These are phyloP conservation scores for Penicillium sp. DNA, from an alignment of 2,329 filamentous ascomycete genomes.

Conservation along the genomic window DNA sequence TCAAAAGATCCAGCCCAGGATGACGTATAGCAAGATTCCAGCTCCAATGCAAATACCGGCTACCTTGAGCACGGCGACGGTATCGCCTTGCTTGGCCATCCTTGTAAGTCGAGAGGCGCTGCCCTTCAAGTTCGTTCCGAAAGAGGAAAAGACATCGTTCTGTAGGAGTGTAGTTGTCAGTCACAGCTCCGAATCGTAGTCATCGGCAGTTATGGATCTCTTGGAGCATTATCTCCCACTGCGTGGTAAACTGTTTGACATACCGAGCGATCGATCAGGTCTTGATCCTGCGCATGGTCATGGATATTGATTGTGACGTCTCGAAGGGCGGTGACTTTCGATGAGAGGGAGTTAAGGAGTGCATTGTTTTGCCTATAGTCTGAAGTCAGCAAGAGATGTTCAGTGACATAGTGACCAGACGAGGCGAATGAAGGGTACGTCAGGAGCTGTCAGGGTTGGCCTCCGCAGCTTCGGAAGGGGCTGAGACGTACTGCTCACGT, in stretches of 20 bases:
- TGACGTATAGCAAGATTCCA: conserved; percentile 71
- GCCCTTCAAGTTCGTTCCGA: conserved; percentile 75
- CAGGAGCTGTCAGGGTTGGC: not conserved
- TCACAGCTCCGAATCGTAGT: not conserved
- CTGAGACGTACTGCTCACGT: conserved; percentile 56
- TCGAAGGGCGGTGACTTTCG: conserved; percentile 86
- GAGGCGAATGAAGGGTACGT: not conserved
- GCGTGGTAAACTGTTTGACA: conserved; percentile 27
- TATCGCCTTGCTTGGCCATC: conserved; percentile 89
- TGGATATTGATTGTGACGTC: conserved; percentile 97
- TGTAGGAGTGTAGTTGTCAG: conserved; percentile 32
- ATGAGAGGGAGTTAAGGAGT: conserved; percentile 81
- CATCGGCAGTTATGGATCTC: not conserved
- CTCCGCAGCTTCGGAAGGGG: not conserved
- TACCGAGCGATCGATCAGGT: conserved; percentile 82
- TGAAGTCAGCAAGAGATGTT: not conserved
- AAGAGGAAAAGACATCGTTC: conserved; percentile 86
- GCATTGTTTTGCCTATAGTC: conserved; percentile 76
- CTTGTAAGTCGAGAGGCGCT: conserved; percentile 75
- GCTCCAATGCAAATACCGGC: conserved; percentile 71
- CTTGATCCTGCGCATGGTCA: conserved; percentile 84
- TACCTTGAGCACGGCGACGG: conserved; percentile 83
- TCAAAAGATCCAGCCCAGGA: conserved; percentile 58
- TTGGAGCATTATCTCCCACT: not conserved
- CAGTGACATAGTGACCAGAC: not conserved